These are phyloP conservation scores for Fusarium fujikuroi DNA, from an alignment of 2,329 filamentous ascomycete species.

Conservation along the genomic window DNA sequence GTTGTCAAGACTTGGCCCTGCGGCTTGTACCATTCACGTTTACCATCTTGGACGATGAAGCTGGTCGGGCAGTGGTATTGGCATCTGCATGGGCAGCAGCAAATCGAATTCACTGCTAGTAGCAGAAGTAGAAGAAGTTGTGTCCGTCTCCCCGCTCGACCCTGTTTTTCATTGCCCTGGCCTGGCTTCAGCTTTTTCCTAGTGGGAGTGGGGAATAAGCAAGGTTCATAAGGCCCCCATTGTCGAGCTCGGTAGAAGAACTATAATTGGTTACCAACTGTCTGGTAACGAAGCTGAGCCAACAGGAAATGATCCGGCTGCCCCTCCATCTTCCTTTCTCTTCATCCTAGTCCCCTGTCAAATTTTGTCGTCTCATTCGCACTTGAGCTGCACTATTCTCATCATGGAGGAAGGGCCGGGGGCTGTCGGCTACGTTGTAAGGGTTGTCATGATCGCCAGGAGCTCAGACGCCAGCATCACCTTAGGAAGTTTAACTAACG, in stretches of 20 bases:
- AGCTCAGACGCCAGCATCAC: not conserved
- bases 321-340: not conserved
- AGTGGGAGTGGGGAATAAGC: slow-evolving; percentile 3
- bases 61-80: not conserved
- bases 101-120: not conserved
- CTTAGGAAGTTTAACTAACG: not conserved
- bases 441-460: slow-evolving; percentile 18
- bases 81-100: not conserved
- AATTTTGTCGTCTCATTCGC: not conserved
- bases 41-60: not conserved
- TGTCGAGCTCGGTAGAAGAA: not conserved
- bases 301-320: slow-evolving; percentile 31
- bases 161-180: slow-evolving; percentile 4
- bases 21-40: not conserved
- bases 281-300: slow-evolving; percentile 32
- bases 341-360: slow-evolving; percentile 3
- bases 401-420: slow-evolving; percentile 1
- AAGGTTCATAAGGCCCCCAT: slow-evolving; percentile 22
- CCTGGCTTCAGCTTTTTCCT: not conserved
- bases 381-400: slow-evolving; percentile 11
- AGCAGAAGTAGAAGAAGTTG: not conserved
- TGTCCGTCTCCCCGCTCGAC: not conserved
- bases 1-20: not conserved
- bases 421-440: not conserved
- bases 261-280: slow-evolving; percentile 28